phyloP scores from a whole-genome alignment of 768 basidiomycete genomes.

The Panus rudis region DNA sequence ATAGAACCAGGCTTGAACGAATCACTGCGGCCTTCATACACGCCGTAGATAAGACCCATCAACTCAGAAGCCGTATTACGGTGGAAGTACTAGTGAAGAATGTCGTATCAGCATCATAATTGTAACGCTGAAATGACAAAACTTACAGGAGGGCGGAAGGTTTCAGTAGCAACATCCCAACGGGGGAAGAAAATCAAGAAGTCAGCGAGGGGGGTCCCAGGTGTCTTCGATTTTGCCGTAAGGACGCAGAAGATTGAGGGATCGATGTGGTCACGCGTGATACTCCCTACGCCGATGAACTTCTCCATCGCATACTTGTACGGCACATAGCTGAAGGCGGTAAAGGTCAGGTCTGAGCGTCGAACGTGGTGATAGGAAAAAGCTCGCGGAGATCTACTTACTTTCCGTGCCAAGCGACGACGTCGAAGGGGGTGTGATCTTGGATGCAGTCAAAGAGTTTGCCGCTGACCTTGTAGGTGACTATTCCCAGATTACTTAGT shows the following conservation, averaged over 20 bases:
- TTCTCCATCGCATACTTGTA: slow-evolving; percentile 63
- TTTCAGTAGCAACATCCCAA: slow-evolving; percentile 55
- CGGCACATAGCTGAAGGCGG: slow-evolving; percentile 44
- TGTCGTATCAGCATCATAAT: neutral
- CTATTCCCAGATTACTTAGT: no score
- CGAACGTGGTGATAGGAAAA: neutral
- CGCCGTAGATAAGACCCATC: slow-evolving; percentile 59
- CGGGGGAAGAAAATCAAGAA: slow-evolving; percentile 58
- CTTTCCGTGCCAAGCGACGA: slow-evolving; percentile 69
- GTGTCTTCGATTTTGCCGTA: slow-evolving; percentile 55
- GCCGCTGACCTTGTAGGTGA: slow-evolving; percentile 40
- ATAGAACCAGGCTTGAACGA: slow-evolving; percentile 55
- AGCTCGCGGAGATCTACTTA: slow-evolving; percentile 21
- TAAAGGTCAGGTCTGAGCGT: neutral
- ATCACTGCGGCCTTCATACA: slow-evolving; percentile 57
- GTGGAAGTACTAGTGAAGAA: slow-evolving; percentile 46
- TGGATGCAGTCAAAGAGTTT: slow-evolving; percentile 47
- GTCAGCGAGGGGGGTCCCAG: slow-evolving; percentile 52
- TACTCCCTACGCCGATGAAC: slow-evolving; percentile 56
- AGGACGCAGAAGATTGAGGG: slow-evolving; percentile 65
- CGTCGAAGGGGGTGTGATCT: slow-evolving; percentile 64
- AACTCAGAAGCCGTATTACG: slow-evolving; percentile 57
- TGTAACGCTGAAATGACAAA: neutral
- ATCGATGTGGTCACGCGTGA: slow-evolving; percentile 64
- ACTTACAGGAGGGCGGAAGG: slow-evolving; percentile 55